Conservation (phyloP, 2,329 filamentous ascomycete genomes). For the Fusarium sp. region DNA sequence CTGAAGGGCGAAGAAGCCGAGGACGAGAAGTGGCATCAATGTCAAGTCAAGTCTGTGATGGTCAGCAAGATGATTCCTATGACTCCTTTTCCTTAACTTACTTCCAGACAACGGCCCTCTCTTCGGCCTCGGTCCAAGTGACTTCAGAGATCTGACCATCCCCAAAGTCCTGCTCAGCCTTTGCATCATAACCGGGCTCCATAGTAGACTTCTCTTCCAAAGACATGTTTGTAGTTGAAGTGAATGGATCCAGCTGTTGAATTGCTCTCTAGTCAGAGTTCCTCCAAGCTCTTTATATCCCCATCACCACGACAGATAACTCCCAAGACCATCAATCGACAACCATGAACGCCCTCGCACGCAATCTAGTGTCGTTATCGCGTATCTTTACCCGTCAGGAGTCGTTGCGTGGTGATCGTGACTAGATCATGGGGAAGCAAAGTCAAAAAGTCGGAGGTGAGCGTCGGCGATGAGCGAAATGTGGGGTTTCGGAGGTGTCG, state of each 20-base stretch:
- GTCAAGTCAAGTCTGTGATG: constrained; percentile 46
- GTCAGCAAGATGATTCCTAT: not conserved
- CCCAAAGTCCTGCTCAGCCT: not conserved
- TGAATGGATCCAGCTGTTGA: not conserved
- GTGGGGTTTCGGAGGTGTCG: constrained; percentile 15
- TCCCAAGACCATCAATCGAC: not conserved
- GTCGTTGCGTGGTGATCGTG: not conserved
- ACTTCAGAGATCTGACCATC: not conserved
- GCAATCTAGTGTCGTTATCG: constrained; percentile 7
- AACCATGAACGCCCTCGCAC: not conserved
- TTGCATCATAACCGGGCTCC: not conserved
- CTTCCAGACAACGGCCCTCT: constrained; percentile 22
- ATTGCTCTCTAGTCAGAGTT: not conserved
- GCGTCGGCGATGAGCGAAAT: constrained; percentile 40
- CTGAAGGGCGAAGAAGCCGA: constrained; percentile 60
- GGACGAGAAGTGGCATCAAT: constrained; percentile 58
- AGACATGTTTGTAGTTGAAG: not conserved
- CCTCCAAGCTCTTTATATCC: not conserved
- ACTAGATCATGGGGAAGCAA: not conserved
- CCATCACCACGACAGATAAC: not conserved
- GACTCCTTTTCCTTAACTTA: constrained; percentile 27
- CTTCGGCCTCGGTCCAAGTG: constrained; percentile 25
- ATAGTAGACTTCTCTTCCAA: not conserved
- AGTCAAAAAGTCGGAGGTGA: constrained; percentile 23
- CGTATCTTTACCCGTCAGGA: not conserved